These are phyloP conservation scores for Yarrowia sp. DNA, from an alignment of 805 yeast species.

Conservation along the genomic window DNA sequence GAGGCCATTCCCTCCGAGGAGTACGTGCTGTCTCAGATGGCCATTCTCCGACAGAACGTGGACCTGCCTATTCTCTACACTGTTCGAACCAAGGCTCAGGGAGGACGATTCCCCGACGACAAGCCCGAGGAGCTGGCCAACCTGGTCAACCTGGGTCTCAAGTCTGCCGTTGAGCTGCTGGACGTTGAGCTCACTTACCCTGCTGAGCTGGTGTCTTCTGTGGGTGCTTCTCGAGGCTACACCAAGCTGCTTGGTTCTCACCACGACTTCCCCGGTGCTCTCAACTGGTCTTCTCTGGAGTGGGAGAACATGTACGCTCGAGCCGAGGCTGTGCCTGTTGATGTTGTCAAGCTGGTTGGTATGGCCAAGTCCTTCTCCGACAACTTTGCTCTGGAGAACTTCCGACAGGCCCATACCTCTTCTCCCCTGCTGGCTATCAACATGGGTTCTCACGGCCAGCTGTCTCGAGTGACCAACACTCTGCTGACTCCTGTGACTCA, in stretches of 20 bases:
- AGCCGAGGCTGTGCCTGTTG: constrained; percentile 59
- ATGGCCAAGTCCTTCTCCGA: constrained; percentile 62
- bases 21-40: constrained; percentile 72
- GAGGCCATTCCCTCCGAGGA: constrained; percentile 37
- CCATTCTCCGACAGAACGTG: constrained; percentile 61
- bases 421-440: constrained; percentile 81
- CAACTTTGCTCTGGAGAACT: constrained; percentile 67
- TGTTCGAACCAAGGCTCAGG: constrained; percentile 72
- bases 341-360: constrained; percentile 81
- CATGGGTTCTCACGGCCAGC: constrained; percentile 71
- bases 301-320: constrained; percentile 73
- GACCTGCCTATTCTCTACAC: constrained; percentile 78
- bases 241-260: constrained; percentile 80
- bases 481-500: constrained; percentile 84
- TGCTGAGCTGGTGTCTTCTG: constrained; percentile 49
- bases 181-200: constrained; percentile 78
- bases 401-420: constrained; percentile 54
- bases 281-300: constrained; percentile 64
- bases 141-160: constrained; percentile 62
- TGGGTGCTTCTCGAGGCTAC: constrained; percentile 53
- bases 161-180: constrained; percentile 74
- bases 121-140: constrained; percentile 48
- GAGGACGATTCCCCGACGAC: constrained; percentile 73
- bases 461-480: constrained; percentile 74
- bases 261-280: constrained; percentile 65